phyloP scores from a whole-genome alignment of 768 basidiomycete species.

The Phaffia australis region DNA sequence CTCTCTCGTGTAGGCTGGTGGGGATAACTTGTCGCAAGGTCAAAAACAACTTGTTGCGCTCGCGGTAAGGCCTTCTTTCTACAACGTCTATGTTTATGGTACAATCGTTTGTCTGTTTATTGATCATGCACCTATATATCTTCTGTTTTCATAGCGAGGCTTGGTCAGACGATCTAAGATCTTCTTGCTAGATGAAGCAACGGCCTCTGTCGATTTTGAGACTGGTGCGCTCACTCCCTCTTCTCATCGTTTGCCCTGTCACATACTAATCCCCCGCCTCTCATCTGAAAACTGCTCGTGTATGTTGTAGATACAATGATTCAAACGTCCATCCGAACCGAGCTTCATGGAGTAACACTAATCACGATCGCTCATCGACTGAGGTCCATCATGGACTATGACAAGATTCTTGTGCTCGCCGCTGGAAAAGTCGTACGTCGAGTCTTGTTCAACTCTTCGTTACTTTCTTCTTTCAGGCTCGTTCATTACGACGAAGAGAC shows the following conservation, averaged over 20 bases:
- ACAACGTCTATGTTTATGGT: too few species aligned
- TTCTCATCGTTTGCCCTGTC: too few species aligned
- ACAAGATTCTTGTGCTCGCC: slow-evolving; percentile 53
- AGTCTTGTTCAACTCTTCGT: not conserved
- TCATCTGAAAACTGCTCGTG: too few species aligned
- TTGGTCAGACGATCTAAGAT: slow-evolving; percentile 51
- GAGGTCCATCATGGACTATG: slow-evolving; percentile 51
- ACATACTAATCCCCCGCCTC: too few species aligned
- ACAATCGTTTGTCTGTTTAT: too few species aligned
- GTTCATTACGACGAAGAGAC: too few species aligned
- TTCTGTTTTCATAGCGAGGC: slow-evolving; percentile 38
- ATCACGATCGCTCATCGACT: slow-evolving; percentile 42
- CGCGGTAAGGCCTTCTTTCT: slow-evolving; percentile 32
- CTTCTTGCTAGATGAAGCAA: slow-evolving; percentile 50
- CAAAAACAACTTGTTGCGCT: slow-evolving; percentile 54
- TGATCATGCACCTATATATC: not conserved
- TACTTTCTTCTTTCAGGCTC: not conserved
- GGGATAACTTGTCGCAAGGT: slow-evolving; percentile 40
- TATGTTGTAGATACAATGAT: slow-evolving; percentile 43
- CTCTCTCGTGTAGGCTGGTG: slow-evolving; percentile 6
- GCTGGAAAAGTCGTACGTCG: slow-evolving; percentile 47
- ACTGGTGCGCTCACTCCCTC: slow-evolving; percentile 32
- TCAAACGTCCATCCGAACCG: slow-evolving; percentile 47
- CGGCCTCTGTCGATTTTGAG: slow-evolving; percentile 45
- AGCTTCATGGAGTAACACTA: slow-evolving; percentile 43